Evolutionary conservation across 1,139 yeast genomes (phyloP).

Genomic region (Petasospora fabianii): DNA sequence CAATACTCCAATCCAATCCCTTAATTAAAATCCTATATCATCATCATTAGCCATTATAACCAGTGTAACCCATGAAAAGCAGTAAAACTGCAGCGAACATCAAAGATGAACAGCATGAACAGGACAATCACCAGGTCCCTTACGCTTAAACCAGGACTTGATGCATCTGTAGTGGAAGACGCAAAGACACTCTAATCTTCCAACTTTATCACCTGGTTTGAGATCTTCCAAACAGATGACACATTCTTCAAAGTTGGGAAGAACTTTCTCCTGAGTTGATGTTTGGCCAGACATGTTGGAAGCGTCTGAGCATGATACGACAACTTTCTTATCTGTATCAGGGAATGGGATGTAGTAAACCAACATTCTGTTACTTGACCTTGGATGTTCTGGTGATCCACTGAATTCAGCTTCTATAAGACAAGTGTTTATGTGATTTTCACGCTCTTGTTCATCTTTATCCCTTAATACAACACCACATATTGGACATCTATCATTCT

Average conservation of each 20-base stretch:
- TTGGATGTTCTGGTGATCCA: slow-evolving; percentile 50
- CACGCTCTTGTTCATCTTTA: slow-evolving; percentile 44
- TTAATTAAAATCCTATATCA: not conserved
- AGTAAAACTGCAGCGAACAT: no score
- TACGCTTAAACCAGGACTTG: slow-evolving; percentile 82
- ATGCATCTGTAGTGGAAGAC: slow-evolving; percentile 90
- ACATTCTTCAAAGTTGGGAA: slow-evolving; percentile 62
- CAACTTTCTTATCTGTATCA: slow-evolving; percentile 14
- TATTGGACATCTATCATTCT: slow-evolving; percentile 48
- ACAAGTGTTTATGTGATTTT: slow-evolving; percentile 68
- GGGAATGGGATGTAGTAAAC: slow-evolving; percentile 70
- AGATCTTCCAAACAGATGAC: slow-evolving; percentile 91
- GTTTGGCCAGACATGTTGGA: slow-evolving; percentile 12
- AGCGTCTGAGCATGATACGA: slow-evolving; percentile 24
- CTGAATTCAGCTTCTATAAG: slow-evolving; percentile 62
- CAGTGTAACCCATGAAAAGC: no score
- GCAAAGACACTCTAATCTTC: slow-evolving; percentile 89
- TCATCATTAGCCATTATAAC: slow-evolving; percentile 2
- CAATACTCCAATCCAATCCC: not conserved
- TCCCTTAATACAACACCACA: slow-evolving; percentile 37
- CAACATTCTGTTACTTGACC: slow-evolving; percentile 69
- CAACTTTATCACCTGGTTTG: slow-evolving; percentile 82
- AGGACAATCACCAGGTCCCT: slow-evolving; percentile 84
- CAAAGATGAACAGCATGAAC: slow-evolving; percentile 53
- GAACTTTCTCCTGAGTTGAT: slow-evolving; percentile 14